These are phyloP conservation scores for Euphorbia corollata DNA, from an alignment of 441 rosid species.

Conservation along the genomic window DNA sequence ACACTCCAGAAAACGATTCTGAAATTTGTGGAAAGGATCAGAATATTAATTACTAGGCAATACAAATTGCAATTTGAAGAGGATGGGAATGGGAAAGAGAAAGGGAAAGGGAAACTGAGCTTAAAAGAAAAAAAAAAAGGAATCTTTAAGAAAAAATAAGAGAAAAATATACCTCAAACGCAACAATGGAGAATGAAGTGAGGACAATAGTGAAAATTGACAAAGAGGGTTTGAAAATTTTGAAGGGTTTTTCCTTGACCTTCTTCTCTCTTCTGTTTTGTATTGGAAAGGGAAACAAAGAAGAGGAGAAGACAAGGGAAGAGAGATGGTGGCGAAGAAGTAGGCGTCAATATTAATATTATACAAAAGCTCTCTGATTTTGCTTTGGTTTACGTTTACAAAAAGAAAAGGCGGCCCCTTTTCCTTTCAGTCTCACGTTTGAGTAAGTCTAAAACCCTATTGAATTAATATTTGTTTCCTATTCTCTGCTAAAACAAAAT, in stretches of 20 bases:
- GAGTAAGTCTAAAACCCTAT: slow-evolving; percentile 6
- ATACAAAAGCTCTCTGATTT: too few relatives aligned
- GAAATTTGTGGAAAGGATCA: neutral
- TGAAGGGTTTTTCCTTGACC: neutral
- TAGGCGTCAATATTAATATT: neutral
- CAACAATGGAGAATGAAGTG: slow-evolving; percentile 11
- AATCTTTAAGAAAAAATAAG: slow-evolving; percentile 14
- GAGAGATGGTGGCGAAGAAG: neutral
- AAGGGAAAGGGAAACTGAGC: slow-evolving; percentile 9
- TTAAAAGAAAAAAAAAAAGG: slow-evolving; percentile 12
- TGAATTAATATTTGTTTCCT: too few relatives aligned
- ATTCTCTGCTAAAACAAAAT: too few relatives aligned
- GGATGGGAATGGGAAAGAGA: neutral
- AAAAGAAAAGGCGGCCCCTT: slow-evolving; percentile 8
- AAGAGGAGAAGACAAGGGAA: slow-evolving; percentile 14
- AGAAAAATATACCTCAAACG: slow-evolving; percentile 13
- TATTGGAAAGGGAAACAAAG: slow-evolving; percentile 14
- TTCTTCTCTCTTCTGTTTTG: slow-evolving; percentile 4
- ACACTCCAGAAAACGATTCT: slow-evolving; percentile 1
- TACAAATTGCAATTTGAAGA: too few relatives aligned
- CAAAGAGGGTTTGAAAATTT: neutral
- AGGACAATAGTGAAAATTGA: neutral
- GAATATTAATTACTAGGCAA: too few relatives aligned
- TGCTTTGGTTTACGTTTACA: neutral
- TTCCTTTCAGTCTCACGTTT: neutral